Conservation (phyloP, 164 flowering plant genomes). For the Chimonanthus praecox region DNA sequence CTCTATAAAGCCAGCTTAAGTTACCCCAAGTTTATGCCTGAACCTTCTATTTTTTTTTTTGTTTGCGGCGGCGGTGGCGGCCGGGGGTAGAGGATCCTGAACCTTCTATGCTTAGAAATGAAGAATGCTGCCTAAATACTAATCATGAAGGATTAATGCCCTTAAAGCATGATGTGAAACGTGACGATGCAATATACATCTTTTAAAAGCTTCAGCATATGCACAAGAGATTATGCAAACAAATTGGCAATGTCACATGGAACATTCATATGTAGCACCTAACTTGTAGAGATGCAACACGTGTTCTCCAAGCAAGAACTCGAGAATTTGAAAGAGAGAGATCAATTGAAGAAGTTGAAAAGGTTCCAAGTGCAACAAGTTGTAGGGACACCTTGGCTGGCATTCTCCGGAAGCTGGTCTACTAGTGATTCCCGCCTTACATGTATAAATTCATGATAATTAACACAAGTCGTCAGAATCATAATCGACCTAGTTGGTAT, state of each 20-base stretch:
- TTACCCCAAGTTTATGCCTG: neutral
- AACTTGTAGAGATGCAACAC: constrained; percentile 62
- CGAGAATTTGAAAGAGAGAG: constrained; percentile 38
- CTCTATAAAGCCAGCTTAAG: neutral
- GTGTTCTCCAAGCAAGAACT: constrained; percentile 76
- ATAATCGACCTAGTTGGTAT: neutral
- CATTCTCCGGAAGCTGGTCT: constrained; percentile 35
- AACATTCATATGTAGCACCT: constrained; percentile 6
- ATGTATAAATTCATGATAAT: constrained; percentile 9
- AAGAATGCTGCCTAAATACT: neutral
- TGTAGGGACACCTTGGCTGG: constrained; percentile 42
- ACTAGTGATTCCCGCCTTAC: constrained; percentile 38
- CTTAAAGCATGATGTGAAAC: neutral
- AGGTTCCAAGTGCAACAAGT: constrained; percentile 44
- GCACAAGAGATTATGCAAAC: neutral
- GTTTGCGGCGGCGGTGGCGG: too few species aligned
- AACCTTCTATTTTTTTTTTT: neutral
- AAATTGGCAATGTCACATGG: neutral
- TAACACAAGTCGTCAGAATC: neutral
- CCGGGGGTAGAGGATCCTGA: too few species aligned
- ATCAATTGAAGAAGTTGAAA: constrained; percentile 59
- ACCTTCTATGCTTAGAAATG: too few species aligned
- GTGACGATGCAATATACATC: neutral
- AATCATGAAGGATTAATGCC: neutral
- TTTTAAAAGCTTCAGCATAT: constrained; percentile 1